Conservation (phyloP, 2,329 filamentous ascomycete genomes). For the Venturia aucupariae region DNA sequence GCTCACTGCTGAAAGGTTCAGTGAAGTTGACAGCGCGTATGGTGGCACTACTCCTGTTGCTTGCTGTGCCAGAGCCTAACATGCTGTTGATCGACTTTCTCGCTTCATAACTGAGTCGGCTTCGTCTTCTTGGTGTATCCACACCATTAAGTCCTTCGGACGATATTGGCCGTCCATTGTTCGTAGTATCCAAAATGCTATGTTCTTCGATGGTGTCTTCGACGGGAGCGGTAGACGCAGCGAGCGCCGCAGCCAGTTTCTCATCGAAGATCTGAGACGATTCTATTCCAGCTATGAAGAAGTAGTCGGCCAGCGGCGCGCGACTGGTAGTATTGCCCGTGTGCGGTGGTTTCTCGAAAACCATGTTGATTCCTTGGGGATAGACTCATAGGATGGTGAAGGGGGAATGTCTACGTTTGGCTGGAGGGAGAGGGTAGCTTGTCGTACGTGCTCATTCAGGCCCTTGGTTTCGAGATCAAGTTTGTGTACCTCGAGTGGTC, state of each 20-base stretch:
- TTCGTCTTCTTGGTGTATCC: constrained; percentile 6
- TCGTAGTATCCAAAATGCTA: constrained; percentile 44
- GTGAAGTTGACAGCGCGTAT: constrained; percentile 39
- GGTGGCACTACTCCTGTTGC: constrained; percentile 56
- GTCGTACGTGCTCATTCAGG: neutral
- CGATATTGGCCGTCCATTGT: constrained; percentile 32
- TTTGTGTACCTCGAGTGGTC: neutral
- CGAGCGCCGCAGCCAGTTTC: constrained; percentile 24
- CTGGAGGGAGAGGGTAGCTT: neutral
- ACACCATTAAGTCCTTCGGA: constrained; percentile 24
- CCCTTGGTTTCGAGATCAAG: neutral
- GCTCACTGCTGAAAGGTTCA: neutral
- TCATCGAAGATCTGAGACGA: constrained; percentile 43
- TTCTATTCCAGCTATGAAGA: constrained; percentile 52
- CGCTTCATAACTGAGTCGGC: constrained; percentile 35
- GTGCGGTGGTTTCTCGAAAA: neutral
- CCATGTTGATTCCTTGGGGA: neutral
- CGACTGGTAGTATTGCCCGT: constrained; percentile 17
- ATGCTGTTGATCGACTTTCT: constrained; percentile 44
- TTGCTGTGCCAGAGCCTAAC: constrained; percentile 36
- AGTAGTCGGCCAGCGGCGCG: constrained; percentile 55
- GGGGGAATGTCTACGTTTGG: neutral
- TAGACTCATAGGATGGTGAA: neutral
- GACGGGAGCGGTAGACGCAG: constrained; percentile 25
- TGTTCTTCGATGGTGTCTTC: constrained; percentile 55